Percentiles rank a stretch among this genome's conserved stretches.
These are phyloP conservation scores for Kurtzmaniella cleridarum DNA, from an alignment of 805 yeast genomes.

Conservation along the genomic window DNA sequence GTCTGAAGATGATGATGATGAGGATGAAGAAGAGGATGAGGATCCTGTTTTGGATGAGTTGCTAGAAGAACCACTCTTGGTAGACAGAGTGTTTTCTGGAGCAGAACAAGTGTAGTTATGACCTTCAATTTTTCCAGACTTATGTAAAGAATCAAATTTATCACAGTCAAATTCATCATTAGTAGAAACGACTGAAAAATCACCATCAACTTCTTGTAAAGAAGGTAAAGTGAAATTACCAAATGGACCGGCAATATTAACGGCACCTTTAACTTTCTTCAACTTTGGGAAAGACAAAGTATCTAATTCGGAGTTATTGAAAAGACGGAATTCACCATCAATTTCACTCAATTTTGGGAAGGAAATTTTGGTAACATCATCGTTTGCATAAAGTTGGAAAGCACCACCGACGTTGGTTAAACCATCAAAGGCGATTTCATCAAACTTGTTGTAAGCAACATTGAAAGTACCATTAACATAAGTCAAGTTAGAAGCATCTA, in stretches of 20 bases:
- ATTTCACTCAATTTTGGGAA: slow-evolving; percentile 25
- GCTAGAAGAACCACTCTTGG: slow-evolving; percentile 8
- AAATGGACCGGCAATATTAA: slow-evolving; percentile 31
- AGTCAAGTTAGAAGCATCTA: slow-evolving; percentile 28
- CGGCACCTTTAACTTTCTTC: slow-evolving; percentile 35
- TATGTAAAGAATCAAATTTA: slow-evolving; percentile 28
- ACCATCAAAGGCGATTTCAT: slow-evolving; percentile 21
- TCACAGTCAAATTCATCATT: slow-evolving; percentile 34
- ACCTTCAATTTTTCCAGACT: slow-evolving; percentile 31
- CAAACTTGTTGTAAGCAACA: slow-evolving; percentile 36
- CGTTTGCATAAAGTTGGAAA: slow-evolving; percentile 37
- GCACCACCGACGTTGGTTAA: slow-evolving; percentile 35
- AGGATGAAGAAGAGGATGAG: slow-evolving; percentile 13
- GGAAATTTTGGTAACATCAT: slow-evolving; percentile 29
- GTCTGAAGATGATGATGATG: slow-evolving; percentile 10
- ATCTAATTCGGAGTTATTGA: slow-evolving; percentile 35
- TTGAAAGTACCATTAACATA: slow-evolving; percentile 36
- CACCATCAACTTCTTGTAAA: slow-evolving; percentile 37
- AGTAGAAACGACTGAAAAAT: slow-evolving; percentile 30
- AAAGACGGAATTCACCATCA: slow-evolving; percentile 38
- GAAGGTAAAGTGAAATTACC: slow-evolving; percentile 33
- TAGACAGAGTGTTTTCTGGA: slow-evolving; percentile 18
- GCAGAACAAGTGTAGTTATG: slow-evolving; percentile 40
- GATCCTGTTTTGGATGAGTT: slow-evolving; percentile 13
- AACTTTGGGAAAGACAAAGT: slow-evolving; percentile 27